Evolutionary conservation across 2,329 filamentous ascomycete genomes (phyloP).

Genomic region (Sarocladium kiliense): DNA sequence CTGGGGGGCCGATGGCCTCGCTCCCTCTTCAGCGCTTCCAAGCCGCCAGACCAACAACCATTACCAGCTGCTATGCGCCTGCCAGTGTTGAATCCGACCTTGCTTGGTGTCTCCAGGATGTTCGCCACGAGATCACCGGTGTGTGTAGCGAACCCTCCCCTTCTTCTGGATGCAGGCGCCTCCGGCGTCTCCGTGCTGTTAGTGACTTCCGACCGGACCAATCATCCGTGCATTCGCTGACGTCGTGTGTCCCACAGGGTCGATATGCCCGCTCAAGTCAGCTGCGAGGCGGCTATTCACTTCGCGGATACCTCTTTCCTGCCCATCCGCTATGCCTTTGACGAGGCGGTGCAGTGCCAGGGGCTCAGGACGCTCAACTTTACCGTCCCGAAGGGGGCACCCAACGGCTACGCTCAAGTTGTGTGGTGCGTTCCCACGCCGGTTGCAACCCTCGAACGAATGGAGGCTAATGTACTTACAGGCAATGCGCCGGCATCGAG

Average conservation of each 20-base stretch:
- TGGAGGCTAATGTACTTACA: not conserved
- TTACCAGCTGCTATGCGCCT: not conserved
- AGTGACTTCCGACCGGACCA: not conserved
- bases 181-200: not conserved
- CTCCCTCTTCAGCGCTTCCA: not conserved
- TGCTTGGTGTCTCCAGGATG: not conserved
- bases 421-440: not conserved
- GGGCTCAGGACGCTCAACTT: not conserved
- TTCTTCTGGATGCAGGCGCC: not conserved
- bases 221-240: not conserved
- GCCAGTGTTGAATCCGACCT: not conserved
- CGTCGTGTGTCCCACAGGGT: not conserved
- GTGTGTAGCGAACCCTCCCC: not conserved
- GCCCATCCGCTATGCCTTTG: not conserved
- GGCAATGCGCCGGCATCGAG: not conserved
- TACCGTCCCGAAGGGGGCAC: not conserved
- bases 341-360: not conserved
- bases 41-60: not conserved
- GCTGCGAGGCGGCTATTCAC: not conserved
- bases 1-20: not conserved
- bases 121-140: not conserved
- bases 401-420: not conserved
- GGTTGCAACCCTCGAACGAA: not conserved
- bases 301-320: not conserved
- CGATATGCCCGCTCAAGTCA: not conserved